phyloP scores from a whole-genome alignment of 2,329 filamentous ascomycete genomes.

The Alternaria tenuissima region DNA sequence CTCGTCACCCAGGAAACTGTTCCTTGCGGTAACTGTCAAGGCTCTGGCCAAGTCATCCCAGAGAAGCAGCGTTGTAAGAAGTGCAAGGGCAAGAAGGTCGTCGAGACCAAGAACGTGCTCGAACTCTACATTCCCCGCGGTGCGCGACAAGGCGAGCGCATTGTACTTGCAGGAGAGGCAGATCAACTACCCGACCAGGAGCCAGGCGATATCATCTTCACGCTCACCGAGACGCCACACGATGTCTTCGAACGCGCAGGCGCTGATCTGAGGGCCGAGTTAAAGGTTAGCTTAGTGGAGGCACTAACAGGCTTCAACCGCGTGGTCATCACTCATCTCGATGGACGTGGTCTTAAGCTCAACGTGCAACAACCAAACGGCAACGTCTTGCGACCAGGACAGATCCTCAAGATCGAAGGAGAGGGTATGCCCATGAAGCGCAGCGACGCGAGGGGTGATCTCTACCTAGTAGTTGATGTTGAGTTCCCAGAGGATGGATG shows the following conservation, averaged over 20 bases:
- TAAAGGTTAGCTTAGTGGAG: slow-evolving; percentile 83
- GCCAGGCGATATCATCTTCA: slow-evolving; percentile 93
- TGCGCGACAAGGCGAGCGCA: slow-evolving; percentile 80
- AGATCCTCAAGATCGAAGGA: slow-evolving; percentile 83
- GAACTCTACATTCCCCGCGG: slow-evolving; percentile 96
- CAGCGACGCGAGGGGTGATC: slow-evolving; percentile 81
- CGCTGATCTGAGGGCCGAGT: slow-evolving; percentile 80
- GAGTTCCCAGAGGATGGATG: slow-evolving; percentile 89
- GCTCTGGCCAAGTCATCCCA: slow-evolving; percentile 85
- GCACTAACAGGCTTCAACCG: slow-evolving; percentile 88
- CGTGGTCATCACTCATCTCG: slow-evolving; percentile 89
- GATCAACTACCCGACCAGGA: slow-evolving; percentile 90
- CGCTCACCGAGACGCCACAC: slow-evolving; percentile 82
- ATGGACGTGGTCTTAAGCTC: slow-evolving; percentile 88
- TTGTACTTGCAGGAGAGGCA: slow-evolving; percentile 90
- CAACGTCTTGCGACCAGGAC: slow-evolving; percentile 81
- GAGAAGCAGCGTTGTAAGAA: slow-evolving; percentile 99
- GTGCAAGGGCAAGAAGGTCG: slow-evolving; percentile 92
- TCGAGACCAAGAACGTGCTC: slow-evolving; percentile 88
- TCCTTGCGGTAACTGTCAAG: slow-evolving; percentile 82
- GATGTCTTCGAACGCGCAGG: slow-evolving; percentile 83
- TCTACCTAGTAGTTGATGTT: slow-evolving; percentile 86
- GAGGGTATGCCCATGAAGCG: slow-evolving; percentile 96
- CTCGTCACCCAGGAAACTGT: slow-evolving; percentile 82
- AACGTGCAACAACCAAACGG: slow-evolving; percentile 74